These are phyloP conservation scores for Phytophthora hybrid DNA, from an alignment of 352 stramenopile genomes.

Conservation along the genomic window DNA sequence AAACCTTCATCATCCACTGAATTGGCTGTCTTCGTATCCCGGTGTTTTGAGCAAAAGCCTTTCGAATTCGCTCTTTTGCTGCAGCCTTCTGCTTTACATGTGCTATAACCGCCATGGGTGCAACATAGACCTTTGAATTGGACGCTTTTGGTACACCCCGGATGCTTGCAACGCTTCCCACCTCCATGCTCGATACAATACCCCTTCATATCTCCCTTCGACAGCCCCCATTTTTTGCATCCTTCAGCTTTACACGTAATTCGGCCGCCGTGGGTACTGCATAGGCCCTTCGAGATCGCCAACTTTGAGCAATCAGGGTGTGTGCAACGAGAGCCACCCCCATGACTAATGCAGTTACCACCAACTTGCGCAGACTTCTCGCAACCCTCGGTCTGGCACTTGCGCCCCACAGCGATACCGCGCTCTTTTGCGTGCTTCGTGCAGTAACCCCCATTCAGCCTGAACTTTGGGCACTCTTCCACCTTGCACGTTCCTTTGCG, in stretches of 20 bases:
- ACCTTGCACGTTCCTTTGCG: conserved; percentile 32
- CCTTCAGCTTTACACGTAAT: conserved; percentile 34
- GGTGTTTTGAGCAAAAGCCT: conserved; percentile 28
- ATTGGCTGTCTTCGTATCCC: not conserved
- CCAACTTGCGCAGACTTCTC: conserved; percentile 30
- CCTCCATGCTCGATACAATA: conserved; percentile 42
- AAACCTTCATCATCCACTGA: not conserved
- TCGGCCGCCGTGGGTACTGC: conserved; percentile 29
- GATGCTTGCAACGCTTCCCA: conserved; percentile 31
- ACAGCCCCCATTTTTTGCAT: conserved; percentile 34
- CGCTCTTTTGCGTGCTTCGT: conserved; percentile 33
- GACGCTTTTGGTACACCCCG: conserved; percentile 32
- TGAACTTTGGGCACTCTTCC: conserved; percentile 32
- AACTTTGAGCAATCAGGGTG: conserved; percentile 28
- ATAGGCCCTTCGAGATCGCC: conserved; percentile 33
- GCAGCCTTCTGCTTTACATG: conserved; percentile 26
- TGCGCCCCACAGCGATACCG: conserved; percentile 26
- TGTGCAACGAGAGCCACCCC: conserved; percentile 36
- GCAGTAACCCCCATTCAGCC: conserved; percentile 29
- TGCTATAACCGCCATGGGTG: conserved; percentile 25
- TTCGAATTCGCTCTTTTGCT: conserved; percentile 28
- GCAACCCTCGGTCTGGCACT: conserved; percentile 34
- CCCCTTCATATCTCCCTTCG: conserved; percentile 27
- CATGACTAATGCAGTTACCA: conserved; percentile 27
- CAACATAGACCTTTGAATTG: conserved; percentile 38